Evolutionary conservation across 306 rosid genomes (phyloP).

Genomic region (Erythrophleum fordii): DNA sequence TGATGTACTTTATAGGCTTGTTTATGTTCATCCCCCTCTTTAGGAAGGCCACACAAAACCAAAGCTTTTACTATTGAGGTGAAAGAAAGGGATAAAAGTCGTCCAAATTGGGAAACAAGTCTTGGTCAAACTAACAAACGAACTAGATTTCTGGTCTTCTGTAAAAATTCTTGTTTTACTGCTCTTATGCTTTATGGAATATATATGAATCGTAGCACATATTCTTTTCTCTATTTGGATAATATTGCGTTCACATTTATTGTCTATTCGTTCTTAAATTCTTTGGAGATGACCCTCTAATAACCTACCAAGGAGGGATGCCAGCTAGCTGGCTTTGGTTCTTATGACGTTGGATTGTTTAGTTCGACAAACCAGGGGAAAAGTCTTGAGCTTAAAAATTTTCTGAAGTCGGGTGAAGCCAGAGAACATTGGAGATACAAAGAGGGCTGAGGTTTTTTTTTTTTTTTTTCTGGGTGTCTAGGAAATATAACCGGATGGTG

Average conservation of each 20-base stretch:
- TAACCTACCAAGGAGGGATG: slow-evolving; percentile 38
- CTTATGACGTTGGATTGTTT: not conserved
- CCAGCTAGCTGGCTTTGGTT: slow-evolving; percentile 6
- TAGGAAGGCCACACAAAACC: not conserved
- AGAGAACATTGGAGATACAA: not conserved
- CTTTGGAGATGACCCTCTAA: slow-evolving; percentile 22
- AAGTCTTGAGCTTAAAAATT: not conserved
- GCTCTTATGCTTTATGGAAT: slow-evolving; percentile 31
- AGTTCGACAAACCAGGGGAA: not conserved
- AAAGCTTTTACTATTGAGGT: slow-evolving; percentile 36
- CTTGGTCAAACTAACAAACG: slow-evolving; percentile 64
- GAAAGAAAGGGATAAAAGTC: not conserved
- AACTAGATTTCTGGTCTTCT: slow-evolving; percentile 44
- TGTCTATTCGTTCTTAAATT: slow-evolving; percentile 43
- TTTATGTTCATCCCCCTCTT: slow-evolving; percentile 2
- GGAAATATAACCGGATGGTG: slow-evolving; percentile 73
- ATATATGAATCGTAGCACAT: slow-evolving; percentile 47
- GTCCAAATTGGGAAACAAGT: slow-evolving; percentile 46
- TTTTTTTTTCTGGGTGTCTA: slow-evolving; percentile 44
- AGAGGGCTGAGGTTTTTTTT: no score
- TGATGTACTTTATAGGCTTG: slow-evolving; percentile 32
- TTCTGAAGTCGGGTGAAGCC: not conserved
- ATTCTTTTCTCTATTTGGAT: slow-evolving; percentile 48
- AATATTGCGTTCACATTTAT: slow-evolving; percentile 38
- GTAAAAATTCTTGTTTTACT: slow-evolving; percentile 37